Evolutionary conservation across 2,329 filamentous ascomycete genomes (phyloP).

Genomic region (Parastagonospora nodorum): DNA sequence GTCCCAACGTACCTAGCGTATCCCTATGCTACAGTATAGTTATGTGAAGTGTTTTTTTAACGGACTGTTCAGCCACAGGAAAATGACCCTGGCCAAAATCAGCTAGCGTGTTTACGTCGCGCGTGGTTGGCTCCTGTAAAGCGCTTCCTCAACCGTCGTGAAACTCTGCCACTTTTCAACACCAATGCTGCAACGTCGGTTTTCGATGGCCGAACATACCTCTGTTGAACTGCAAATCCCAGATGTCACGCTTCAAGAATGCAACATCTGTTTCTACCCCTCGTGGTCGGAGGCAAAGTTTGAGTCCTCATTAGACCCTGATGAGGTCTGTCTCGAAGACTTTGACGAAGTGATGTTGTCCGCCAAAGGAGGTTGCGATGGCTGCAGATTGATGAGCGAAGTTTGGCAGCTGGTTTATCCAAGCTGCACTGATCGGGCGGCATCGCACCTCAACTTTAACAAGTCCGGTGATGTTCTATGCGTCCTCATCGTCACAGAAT

Average conservation of each 20-base stretch:
- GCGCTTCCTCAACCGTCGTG: too few relatives aligned
- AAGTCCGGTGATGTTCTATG: neutral
- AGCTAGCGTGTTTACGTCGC: too few relatives aligned
- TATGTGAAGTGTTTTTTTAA: too few relatives aligned
- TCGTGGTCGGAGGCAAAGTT: neutral
- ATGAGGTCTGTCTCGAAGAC: neutral
- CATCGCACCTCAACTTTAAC: neutral
- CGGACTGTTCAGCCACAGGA: too few relatives aligned
- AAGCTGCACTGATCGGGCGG: neutral
- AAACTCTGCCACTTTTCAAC: too few relatives aligned
- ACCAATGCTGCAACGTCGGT: too few relatives aligned
- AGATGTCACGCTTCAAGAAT: neutral
- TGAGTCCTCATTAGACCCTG: neutral
- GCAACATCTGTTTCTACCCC: neutral
- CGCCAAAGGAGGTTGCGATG: neutral
- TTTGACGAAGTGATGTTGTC: neutral
- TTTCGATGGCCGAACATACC: too few relatives aligned
- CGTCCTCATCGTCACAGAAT: neutral
- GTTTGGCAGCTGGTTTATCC: neutral
- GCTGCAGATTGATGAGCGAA: neutral
- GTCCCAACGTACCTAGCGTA: too few relatives aligned
- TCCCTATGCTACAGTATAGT: too few relatives aligned
- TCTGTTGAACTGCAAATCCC: neutral
- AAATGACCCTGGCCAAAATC: too few relatives aligned
- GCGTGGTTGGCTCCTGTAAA: too few relatives aligned